These are phyloP conservation scores for Suillus bovinus DNA, from an alignment of 768 basidiomycete species.

Conservation along the genomic window DNA sequence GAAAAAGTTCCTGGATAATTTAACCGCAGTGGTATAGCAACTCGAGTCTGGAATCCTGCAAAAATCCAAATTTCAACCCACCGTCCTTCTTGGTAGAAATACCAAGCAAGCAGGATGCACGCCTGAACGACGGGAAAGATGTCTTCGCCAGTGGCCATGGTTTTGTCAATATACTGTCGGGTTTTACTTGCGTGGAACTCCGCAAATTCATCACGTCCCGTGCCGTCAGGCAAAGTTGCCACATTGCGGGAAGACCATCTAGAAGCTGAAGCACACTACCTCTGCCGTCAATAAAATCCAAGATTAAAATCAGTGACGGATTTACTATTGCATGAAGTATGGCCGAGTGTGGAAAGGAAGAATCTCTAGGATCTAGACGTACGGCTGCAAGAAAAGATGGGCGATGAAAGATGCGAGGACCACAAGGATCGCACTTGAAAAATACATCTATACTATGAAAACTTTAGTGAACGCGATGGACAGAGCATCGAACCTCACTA, in stretches of 20 bases:
- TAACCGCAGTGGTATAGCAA: constrained; percentile 76
- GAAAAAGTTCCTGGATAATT: constrained; percentile 88
- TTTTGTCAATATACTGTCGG: constrained; percentile 84
- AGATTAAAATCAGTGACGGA: constrained; percentile 12
- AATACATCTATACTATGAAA: constrained; percentile 74
- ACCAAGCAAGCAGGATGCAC: constrained; percentile 85
- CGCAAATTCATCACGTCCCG: constrained; percentile 80
- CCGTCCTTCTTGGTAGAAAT: constrained; percentile 86
- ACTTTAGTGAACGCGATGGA: constrained; percentile 13
- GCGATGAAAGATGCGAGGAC: constrained; percentile 80
- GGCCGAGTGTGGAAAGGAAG: constrained; percentile 85
- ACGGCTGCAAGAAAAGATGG: constrained; percentile 79
- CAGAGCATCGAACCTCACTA: constrained; percentile 48
- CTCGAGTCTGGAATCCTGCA: constrained; percentile 81
- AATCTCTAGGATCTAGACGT: constrained; percentile 76
- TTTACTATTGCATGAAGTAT: constrained; percentile 88
- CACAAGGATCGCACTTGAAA: constrained; percentile 87
- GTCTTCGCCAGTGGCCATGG: constrained; percentile 87
- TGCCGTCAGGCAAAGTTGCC: constrained; percentile 69
- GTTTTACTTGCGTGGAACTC: constrained; percentile 87
- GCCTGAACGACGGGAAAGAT: constrained; percentile 89
- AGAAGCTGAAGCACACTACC: constrained; percentile 78
- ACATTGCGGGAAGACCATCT: constrained; percentile 77
- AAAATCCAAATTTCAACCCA: constrained; percentile 94
- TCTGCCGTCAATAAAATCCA: constrained; percentile 13